Percentiles rank a stretch among this genome's conserved stretches.
phyloP scores from a whole-genome alignment of 1,284 basidiomycete species.

The Gomphus bonarii region DNA sequence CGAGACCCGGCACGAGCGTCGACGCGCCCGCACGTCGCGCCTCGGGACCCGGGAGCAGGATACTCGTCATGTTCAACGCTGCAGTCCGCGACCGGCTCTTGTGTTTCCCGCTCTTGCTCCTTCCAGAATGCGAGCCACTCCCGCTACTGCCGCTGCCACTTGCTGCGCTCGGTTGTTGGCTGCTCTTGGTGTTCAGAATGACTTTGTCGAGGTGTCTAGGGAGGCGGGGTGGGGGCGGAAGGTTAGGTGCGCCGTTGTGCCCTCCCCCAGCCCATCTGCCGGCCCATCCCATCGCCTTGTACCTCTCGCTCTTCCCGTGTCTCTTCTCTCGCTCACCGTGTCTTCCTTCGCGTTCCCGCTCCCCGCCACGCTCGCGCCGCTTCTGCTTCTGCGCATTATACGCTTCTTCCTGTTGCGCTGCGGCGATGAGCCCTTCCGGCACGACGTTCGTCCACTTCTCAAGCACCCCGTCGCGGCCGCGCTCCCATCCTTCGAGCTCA shows the following conservation, averaged over 20 bases:
- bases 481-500: conserved; percentile 1
- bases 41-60: background rate
- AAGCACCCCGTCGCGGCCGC: conserved; percentile 8
- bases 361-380: conserved; percentile 22
- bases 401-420: conserved; percentile 77
- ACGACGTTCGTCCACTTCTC: conserved; percentile 63
- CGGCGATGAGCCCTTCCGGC: conserved; percentile 64
- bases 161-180: background rate
- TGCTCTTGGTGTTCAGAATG: conserved; percentile 58
- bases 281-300: too few species aligned
- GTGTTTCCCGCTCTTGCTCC: conserved; percentile 8
- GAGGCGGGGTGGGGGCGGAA: conserved; percentile 78
- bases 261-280: too few species aligned
- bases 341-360: conserved; percentile 17
- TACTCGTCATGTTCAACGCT: background rate
- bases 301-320: too few species aligned
- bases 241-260: conserved; percentile 20
- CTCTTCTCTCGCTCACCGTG: too few species aligned
- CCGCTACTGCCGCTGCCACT: conserved; percentile 4
- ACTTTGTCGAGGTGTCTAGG: conserved; percentile 92
- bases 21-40: background rate
- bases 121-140: conserved; percentile 17
- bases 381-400: conserved; percentile 33
- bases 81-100: background rate
- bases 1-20: too few species aligned